Percentiles rank a stretch among this genome's conserved stretches.
Evolutionary conservation across 768 basidiomycete species (phyloP).

Genomic region (Paxillus ammoniavirescens): DNA sequence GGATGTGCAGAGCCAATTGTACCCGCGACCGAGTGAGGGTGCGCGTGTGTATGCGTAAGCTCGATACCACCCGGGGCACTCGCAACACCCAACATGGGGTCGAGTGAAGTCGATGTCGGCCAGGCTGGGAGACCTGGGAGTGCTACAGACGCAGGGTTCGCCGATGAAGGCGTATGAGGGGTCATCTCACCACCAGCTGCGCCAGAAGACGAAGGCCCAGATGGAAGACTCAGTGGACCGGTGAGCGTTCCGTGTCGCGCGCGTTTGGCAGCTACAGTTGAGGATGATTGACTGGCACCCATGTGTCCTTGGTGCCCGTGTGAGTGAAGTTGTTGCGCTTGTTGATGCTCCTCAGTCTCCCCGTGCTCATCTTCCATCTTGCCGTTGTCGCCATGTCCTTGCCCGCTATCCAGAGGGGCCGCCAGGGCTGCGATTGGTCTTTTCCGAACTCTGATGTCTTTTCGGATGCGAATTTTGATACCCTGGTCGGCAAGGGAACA

Average conservation of each 20-base stretch:
- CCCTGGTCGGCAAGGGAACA: slow-evolving; percentile 93
- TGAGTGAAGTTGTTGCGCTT: slow-evolving; percentile 3
- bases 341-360: slow-evolving; percentile 19
- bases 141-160: slow-evolving; percentile 18
- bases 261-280: slow-evolving; percentile 16
- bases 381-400: slow-evolving; percentile 11
- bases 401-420: slow-evolving; percentile 15
- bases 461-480: slow-evolving; percentile 91
- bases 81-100: slow-evolving; percentile 32
- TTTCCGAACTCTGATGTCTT: slow-evolving; percentile 85
- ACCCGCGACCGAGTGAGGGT: not conserved
- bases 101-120: slow-evolving; percentile 28
- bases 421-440: slow-evolving; percentile 46
- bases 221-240: slow-evolving; percentile 14
- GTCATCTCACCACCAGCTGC: slow-evolving; percentile 17
- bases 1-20: slow-evolving; percentile 8
- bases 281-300: not conserved
- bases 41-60: slow-evolving; percentile 17
- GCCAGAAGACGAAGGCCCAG: slow-evolving; percentile 16
- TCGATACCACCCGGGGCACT: slow-evolving; percentile 34
- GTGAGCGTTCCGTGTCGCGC: slow-evolving; percentile 31
- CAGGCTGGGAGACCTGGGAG: slow-evolving; percentile 32
- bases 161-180: slow-evolving; percentile 17
- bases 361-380: slow-evolving; percentile 28
- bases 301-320: slow-evolving; percentile 6